Percentiles rank a stretch among this genome's conserved stretches.
phyloP scores from a whole-genome alignment of 139 green algal species.

The Tetratostichococcus sp. region DNA sequence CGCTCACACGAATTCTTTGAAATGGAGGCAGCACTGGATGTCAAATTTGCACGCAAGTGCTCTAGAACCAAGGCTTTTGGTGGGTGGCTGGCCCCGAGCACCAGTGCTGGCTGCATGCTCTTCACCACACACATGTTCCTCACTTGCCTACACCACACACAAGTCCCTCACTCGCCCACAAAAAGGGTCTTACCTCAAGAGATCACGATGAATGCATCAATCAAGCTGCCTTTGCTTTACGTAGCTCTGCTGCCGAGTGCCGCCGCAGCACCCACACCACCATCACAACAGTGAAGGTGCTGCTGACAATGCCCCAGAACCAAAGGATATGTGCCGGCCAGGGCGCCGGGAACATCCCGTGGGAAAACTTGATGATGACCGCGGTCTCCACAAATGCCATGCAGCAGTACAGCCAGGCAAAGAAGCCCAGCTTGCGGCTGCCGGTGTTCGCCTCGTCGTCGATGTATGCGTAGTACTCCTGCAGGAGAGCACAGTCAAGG shows the following conservation, averaged over 20 bases:
- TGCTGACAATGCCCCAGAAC: constrained; percentile 31
- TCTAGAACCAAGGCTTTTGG: too few relatives aligned
- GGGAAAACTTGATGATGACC: constrained; percentile 75
- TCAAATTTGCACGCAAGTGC: too few relatives aligned
- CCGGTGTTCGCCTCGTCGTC: constrained; percentile 28
- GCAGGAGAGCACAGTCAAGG: not conserved
- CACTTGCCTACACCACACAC: too few relatives aligned
- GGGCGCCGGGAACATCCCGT: constrained; percentile 54
- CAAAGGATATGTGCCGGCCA: constrained; percentile 46
- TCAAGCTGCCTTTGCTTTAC: too few relatives aligned
- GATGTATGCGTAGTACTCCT: constrained; percentile 84
- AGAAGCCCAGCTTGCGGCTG: constrained; percentile 75
- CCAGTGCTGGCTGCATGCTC: too few relatives aligned
- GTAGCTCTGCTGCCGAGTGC: not conserved
- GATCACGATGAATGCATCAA: too few relatives aligned
- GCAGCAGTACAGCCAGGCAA: constrained; percentile 70
- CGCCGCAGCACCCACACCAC: constrained; percentile 36
- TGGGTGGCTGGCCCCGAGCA: too few relatives aligned
- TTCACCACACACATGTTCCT: too few relatives aligned
- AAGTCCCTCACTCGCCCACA: too few relatives aligned
- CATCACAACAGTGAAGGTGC: constrained; percentile 14
- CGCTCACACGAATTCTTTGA: too few relatives aligned
- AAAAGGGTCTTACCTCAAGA: too few relatives aligned
- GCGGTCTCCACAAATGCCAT: constrained; percentile 66
- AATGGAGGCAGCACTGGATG: too few relatives aligned